Evolutionary conservation across 2,329 filamentous ascomycete genomes (phyloP).

Genomic region (Myriosclerotinia scirpicola): DNA sequence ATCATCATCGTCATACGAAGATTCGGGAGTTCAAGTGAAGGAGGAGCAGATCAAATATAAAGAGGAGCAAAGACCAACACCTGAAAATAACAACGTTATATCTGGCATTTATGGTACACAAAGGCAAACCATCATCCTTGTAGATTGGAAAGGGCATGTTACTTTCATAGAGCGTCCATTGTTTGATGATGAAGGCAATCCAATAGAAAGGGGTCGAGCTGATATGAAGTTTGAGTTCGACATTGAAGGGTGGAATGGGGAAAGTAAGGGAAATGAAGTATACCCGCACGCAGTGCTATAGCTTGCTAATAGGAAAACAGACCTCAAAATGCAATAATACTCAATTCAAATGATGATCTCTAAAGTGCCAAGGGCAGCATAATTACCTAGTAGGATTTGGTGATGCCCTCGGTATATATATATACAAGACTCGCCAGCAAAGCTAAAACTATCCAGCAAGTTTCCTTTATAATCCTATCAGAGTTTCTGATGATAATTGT

Average conservation of each 20-base stretch:
- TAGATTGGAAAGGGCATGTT: constrained; percentile 63
- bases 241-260: constrained; percentile 49
- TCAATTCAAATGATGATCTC: background rate
- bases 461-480: background rate
- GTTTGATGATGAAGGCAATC: constrained; percentile 58
- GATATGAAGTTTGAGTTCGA: constrained; percentile 57
- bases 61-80: constrained; percentile 42
- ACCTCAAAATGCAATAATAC: background rate
- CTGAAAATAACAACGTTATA: constrained; percentile 47
- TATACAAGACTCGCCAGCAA: background rate
- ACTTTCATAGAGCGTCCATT: constrained; percentile 59
- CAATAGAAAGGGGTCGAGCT: constrained; percentile 53
- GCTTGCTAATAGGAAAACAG: constrained; percentile 28
- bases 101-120: constrained; percentile 65
- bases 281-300: constrained; percentile 29
- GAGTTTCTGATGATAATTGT: background rate
- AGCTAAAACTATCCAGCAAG: background rate
- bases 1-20: constrained; percentile 33
- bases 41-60: constrained; percentile 30
- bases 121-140: constrained; percentile 60
- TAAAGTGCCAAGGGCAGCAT: constrained; percentile 5
- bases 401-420: background rate
- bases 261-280: constrained; percentile 35
- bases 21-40: constrained; percentile 39
- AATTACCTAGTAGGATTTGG: background rate